A percentile compares a stretch with the other conserved stretches of the same genome.
Conservation (phyloP, 2,329 filamentous ascomycete species). For the Uncinocarpus reesii region DNA sequence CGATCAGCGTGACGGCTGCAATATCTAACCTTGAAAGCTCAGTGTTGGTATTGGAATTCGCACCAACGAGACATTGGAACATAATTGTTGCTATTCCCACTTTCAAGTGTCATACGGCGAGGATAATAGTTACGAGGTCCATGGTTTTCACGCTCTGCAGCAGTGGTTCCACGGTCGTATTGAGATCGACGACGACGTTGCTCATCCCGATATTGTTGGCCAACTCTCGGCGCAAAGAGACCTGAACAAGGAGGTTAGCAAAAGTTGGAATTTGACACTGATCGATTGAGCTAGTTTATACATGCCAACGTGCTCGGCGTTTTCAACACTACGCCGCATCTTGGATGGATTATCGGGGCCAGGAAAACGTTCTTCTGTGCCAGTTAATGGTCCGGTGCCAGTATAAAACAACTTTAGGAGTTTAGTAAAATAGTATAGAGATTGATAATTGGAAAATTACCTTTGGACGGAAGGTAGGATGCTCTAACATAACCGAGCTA, state of each 20-base stretch:
- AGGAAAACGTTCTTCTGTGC: constrained; percentile 66
- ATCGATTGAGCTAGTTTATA: constrained; percentile 18
- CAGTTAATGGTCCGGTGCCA: constrained; percentile 44
- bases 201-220: constrained; percentile 62
- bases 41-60: constrained; percentile 3
- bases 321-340: constrained; percentile 76
- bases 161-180: constrained; percentile 69
- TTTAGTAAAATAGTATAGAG: constrained; percentile 36
- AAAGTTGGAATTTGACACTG: constrained; percentile 7
- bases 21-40: not conserved
- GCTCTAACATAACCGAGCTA: constrained; percentile 88
- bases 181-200: constrained; percentile 66
- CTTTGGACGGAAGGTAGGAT: constrained; percentile 71
- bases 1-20: not conserved
- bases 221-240: constrained; percentile 69
- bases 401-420: constrained; percentile 48
- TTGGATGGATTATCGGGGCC: constrained; percentile 74
- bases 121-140: constrained; percentile 13
- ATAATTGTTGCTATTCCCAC: not conserved
- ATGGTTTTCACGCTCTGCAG: constrained; percentile 50
- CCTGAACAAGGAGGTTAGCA: constrained; percentile 36
- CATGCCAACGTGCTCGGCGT: constrained; percentile 72
- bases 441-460: constrained; percentile 33
- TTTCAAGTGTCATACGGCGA: constrained; percentile 8
- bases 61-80: not conserved